These are phyloP conservation scores for Colletotrichum orchidophilum DNA, from an alignment of 2,329 filamentous ascomycete genomes.

Conservation along the genomic window DNA sequence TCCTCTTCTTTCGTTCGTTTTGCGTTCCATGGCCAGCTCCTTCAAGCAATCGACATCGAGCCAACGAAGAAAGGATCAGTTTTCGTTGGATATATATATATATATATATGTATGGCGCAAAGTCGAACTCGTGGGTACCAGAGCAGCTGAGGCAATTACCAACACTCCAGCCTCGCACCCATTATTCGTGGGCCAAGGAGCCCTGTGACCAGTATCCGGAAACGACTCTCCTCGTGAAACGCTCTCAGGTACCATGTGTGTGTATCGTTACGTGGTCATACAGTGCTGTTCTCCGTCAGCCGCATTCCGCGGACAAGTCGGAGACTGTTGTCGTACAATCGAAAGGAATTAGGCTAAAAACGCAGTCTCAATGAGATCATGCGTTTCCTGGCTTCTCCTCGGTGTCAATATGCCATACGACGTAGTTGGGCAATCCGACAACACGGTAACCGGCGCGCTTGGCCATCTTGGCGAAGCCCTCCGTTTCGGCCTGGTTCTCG, in stretches of 20 bases:
- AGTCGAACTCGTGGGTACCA: constrained; percentile 17
- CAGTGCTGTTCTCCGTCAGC: constrained; percentile 32
- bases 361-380: constrained; percentile 41
- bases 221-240: constrained; percentile 25
- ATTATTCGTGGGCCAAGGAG: constrained; percentile 19
- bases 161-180: constrained; percentile 6
- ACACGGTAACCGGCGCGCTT: constrained; percentile 95
- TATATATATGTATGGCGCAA: constrained; percentile 26
- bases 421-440: constrained; percentile 92
- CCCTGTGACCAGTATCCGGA: constrained; percentile 20
- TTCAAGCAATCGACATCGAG: constrained; percentile 2
- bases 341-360: constrained; percentile 22
- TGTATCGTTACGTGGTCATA: constrained; percentile 33
- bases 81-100: constrained; percentile 25
- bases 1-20: constrained; percentile 22
- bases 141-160: constrained; percentile 6
- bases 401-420: constrained; percentile 99
- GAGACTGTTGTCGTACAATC: constrained; percentile 32
- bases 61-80: constrained; percentile 4
- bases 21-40: constrained; percentile 5
- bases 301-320: constrained; percentile 32
- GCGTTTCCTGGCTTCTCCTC: constrained; percentile 90
- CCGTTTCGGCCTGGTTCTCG: constrained; percentile 98
- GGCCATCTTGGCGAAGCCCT: constrained; percentile 99
- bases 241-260: constrained; percentile 25